Evolutionary conservation across 2,329 filamentous ascomycete genomes (phyloP).

Genomic region (Xylogone sp.): DNA sequence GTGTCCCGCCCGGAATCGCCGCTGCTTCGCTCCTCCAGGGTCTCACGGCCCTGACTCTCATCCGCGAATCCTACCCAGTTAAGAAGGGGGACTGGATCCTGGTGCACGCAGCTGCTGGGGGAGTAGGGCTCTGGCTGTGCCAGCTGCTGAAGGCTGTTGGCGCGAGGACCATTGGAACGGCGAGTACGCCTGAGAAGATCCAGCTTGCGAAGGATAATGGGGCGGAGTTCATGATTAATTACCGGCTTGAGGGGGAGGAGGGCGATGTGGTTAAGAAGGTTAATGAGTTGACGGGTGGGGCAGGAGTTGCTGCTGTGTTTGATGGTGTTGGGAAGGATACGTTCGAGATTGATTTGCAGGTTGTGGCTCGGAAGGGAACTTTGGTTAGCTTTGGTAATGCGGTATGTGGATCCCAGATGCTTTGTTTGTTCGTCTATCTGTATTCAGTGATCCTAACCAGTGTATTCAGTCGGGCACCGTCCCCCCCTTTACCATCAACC

Average conservation of each 20-base stretch:
- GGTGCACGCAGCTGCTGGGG: slow-evolving; percentile 82
- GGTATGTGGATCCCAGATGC: slow-evolving; percentile 36
- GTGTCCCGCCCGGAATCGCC: slow-evolving; percentile 56
- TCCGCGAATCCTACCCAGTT: slow-evolving; percentile 69
- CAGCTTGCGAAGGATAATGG: slow-evolving; percentile 66
- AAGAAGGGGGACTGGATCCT: slow-evolving; percentile 76
- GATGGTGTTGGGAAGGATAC: slow-evolving; percentile 84
- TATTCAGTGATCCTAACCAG: no score
- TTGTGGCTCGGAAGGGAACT: slow-evolving; percentile 72
- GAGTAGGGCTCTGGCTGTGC: slow-evolving; percentile 70
- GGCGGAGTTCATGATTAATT: slow-evolving; percentile 70
- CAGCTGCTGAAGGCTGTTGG: slow-evolving; percentile 72
- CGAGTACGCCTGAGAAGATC: slow-evolving; percentile 66
- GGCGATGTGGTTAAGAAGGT: slow-evolving; percentile 56
- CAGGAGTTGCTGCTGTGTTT: slow-evolving; percentile 75
- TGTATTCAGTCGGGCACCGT: slow-evolving; percentile 62
- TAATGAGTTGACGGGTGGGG: slow-evolving; percentile 64
- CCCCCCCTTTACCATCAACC: slow-evolving; percentile 55
- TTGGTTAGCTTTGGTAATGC: slow-evolving; percentile 81
- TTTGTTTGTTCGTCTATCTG: neutral
- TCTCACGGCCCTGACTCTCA: slow-evolving; percentile 75
- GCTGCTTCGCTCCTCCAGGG: slow-evolving; percentile 75
- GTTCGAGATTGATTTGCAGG: slow-evolving; percentile 73
- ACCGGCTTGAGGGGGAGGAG: slow-evolving; percentile 41
- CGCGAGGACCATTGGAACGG: slow-evolving; percentile 76